These are phyloP conservation scores for Hevea brasiliensis DNA, from an alignment of 345 rosid genomes.

Conservation along the genomic window DNA sequence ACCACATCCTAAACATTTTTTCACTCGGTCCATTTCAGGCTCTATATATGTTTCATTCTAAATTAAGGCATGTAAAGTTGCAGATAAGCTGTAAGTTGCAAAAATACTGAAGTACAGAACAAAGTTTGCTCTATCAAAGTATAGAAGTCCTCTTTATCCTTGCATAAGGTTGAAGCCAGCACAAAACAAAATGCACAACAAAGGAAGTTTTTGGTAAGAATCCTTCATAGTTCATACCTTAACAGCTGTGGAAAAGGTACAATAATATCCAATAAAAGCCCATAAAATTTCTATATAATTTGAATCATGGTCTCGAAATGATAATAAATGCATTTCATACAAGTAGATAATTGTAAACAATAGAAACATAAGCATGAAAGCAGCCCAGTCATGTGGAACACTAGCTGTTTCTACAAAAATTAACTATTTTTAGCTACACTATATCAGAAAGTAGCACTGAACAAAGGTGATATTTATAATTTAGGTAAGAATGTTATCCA, in stretches of 20 bases:
- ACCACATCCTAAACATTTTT: background rate
- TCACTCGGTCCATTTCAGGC: background rate
- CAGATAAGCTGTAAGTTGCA: background rate
- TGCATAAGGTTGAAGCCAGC: too few species aligned
- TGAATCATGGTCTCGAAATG: too few species aligned
- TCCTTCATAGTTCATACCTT: too few species aligned
- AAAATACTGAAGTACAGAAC: background rate
- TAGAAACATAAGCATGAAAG: background rate
- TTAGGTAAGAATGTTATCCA: too few species aligned
- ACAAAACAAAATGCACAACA: too few species aligned
- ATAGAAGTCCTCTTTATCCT: background rate
- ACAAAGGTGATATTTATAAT: background rate
- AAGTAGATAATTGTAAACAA: background rate
- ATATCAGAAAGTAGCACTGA: background rate
- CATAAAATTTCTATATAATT: background rate
- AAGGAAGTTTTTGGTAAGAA: too few species aligned
- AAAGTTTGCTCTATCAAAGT: background rate
- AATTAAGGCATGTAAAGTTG: background rate
- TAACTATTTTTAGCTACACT: background rate
- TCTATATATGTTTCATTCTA: background rate
- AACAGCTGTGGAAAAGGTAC: too few species aligned
- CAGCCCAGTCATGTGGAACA: background rate
- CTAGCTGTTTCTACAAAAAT: background rate
- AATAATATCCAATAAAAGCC: too few species aligned
- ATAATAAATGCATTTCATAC: background rate